These are phyloP conservation scores for Hypoxylon rubiginosum DNA, from an alignment of 2,329 filamentous ascomycete species.

Conservation along the genomic window DNA sequence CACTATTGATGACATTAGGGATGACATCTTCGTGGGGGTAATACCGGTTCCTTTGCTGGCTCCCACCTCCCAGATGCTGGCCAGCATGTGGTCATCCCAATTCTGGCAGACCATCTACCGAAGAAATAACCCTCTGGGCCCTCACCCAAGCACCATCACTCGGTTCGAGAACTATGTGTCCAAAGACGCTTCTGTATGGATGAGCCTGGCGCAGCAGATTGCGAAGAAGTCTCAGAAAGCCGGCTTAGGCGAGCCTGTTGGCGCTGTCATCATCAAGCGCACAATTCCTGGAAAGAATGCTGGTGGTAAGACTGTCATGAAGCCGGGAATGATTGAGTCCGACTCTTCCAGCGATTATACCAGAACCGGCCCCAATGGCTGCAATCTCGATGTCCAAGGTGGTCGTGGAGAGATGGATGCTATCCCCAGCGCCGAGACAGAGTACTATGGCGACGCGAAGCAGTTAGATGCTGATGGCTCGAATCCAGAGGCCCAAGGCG, in stretches of 20 bases:
- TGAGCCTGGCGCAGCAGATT: constrained; percentile 74
- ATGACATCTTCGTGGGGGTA: constrained; percentile 69
- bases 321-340: constrained; percentile 42
- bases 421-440: constrained; percentile 4
- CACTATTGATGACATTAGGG: constrained; percentile 64
- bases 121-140: constrained; percentile 88
- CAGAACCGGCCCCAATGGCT: constrained; percentile 16
- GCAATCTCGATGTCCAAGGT: constrained; percentile 7
- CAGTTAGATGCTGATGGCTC: constrained; percentile 15
- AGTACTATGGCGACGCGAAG: constrained; percentile 21
- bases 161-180: constrained; percentile 78
- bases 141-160: constrained; percentile 80
- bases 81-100: constrained; percentile 77
- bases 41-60: constrained; percentile 79
- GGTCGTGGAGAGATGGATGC: constrained; percentile 7
- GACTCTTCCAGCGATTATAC: constrained; percentile 25
- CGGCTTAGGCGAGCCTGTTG: constrained; percentile 76
- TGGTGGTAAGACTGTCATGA: constrained; percentile 30
- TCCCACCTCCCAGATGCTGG: constrained; percentile 81
- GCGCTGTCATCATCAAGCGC: constrained; percentile 81
- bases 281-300: constrained; percentile 49
- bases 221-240: constrained; percentile 69
- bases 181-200: constrained; percentile 73
- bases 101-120: constrained; percentile 91
- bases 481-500: constrained; percentile 20